Percentiles rank a stretch among this genome's conserved stretches.
Evolutionary conservation across 768 basidiomycete genomes (phyloP).

Genomic region (Agaricus bisporus): DNA sequence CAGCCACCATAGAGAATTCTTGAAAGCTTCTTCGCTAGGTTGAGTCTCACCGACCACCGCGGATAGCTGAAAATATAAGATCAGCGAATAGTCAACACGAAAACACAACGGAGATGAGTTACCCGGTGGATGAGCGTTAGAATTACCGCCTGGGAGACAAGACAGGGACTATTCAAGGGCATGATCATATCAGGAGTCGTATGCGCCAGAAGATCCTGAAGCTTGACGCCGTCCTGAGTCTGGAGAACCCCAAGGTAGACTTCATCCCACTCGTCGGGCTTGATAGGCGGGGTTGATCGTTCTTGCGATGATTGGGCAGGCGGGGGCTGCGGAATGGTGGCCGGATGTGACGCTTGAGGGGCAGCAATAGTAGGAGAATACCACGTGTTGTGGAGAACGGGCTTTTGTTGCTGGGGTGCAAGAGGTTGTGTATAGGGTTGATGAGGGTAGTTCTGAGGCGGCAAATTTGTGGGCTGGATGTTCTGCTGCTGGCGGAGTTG

Average conservation of each 20-base stretch:
- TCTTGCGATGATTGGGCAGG: constrained; percentile 32
- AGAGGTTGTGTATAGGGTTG: constrained; percentile 29
- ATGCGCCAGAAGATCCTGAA: constrained; percentile 65
- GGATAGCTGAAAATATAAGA: constrained; percentile 47
- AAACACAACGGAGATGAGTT: constrained; percentile 23
- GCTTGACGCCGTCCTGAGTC: constrained; percentile 66
- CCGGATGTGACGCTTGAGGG: constrained; percentile 77
- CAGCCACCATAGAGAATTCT: constrained; percentile 82
- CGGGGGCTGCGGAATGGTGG: constrained; percentile 57
- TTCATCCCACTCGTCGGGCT: constrained; percentile 79
- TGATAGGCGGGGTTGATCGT: constrained; percentile 43
- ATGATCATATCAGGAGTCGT: constrained; percentile 78
- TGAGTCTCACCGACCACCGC: constrained; percentile 69
- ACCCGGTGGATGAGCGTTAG: constrained; percentile 80
- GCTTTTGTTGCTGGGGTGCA: constrained; percentile 27
- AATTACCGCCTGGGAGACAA: constrained; percentile 80
- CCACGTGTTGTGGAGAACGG: constrained; percentile 50
- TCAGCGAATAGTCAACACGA: constrained; percentile 1
- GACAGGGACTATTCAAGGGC: constrained; percentile 63
- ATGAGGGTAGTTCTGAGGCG: constrained; percentile 1
- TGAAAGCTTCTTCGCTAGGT: constrained; percentile 76
- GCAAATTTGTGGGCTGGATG: constrained; percentile 29
- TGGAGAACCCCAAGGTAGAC: constrained; percentile 72
- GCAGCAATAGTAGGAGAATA: constrained; percentile 63
- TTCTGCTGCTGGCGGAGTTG: constrained; percentile 37